Base-by-base conservation (phyloP, 129 eudicot species). In the Arctium lappa region DNA sequence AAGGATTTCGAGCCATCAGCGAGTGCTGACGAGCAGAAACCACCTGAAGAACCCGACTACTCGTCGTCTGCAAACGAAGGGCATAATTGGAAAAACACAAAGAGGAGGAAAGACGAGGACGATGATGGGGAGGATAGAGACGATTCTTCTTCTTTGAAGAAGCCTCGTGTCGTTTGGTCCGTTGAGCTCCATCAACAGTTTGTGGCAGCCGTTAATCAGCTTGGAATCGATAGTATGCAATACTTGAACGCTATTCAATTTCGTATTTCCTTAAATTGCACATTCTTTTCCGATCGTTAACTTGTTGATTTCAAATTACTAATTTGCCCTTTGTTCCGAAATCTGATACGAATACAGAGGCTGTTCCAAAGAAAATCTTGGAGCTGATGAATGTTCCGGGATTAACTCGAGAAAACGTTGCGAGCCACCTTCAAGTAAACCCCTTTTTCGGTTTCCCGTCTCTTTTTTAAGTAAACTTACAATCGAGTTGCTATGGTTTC, bases 361-460 rank as follows among this genome's bases (percentile, higher is more conserved):
- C 99, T 75, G 98, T 96, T 39, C 99, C 99, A 1, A 93, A 96
- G 91, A 96, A 93, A 78, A 96, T 96, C 76, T 88, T 96, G 83
- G 99, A 96, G 89, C 73, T 96, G 88, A 96, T 96, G 99, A 96
- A 96, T 80, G 95, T 96, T 68, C 97, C 98, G 2, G 99, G 99
- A 34, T 84, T 96, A 69, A 93, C 97, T 1, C 74, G 99, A 86
- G 99, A 96, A 86, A 93, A 96, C 70, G 99, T 96, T 60, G 99
- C 99, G 1, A 93, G 98, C 85, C 99, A 96, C 82, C 99, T 96
- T 89, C 99, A 96, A 93, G 99, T 93, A 77, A 44, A 83, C 69
- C 16, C 53, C 77, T 74, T 78, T 79, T 44, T 39, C 76, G 40
- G 76, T 11, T 60, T 60, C 68, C 68, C 68, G 9, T n/a, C 1